Evolutionary conservation across 306 rosid genomes (phyloP).

Genomic region (Gastrolobium bilobum): DNA sequence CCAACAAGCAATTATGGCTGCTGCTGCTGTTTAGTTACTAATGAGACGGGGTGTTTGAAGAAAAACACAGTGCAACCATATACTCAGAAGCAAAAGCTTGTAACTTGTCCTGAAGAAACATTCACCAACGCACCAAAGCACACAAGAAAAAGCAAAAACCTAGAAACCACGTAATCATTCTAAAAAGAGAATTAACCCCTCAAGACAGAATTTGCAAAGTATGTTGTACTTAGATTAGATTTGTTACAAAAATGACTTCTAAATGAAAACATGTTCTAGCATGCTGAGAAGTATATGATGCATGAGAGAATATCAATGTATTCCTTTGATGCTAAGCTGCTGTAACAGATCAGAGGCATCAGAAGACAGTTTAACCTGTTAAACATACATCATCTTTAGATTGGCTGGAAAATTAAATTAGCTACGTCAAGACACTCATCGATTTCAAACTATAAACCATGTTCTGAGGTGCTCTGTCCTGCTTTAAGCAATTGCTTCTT

Average conservation of each 20-base stretch:
- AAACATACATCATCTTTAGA: constrained; percentile 10
- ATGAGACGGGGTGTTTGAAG: neutral
- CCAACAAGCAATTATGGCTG: neutral
- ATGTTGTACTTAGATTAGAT: neutral
- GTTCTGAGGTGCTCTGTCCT: neutral
- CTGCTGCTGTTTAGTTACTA: neutral
- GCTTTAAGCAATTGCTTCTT: constrained; percentile 21
- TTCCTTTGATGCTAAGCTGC: constrained; percentile 11
- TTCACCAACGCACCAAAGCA: neutral
- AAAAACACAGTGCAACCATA: neutral
- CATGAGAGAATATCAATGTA: neutral
- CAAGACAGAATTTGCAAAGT: neutral
- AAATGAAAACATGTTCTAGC: neutral
- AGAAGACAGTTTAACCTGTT: constrained; percentile 4
- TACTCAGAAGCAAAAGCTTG: constrained; percentile 20
- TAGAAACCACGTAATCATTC: neutral
- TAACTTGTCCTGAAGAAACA: neutral
- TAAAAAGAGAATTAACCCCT: neutral
- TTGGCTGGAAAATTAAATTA: neutral
- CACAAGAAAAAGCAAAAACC: neutral
- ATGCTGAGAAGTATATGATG: neutral
- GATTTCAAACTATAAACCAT: constrained; percentile 23
- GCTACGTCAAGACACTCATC: constrained; percentile 2
- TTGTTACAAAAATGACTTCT: neutral
- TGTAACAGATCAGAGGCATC: constrained; percentile 16